These are phyloP conservation scores for Metschnikowia noctiluminum DNA, from an alignment of 805 yeast genomes.

Conservation along the genomic window DNA sequence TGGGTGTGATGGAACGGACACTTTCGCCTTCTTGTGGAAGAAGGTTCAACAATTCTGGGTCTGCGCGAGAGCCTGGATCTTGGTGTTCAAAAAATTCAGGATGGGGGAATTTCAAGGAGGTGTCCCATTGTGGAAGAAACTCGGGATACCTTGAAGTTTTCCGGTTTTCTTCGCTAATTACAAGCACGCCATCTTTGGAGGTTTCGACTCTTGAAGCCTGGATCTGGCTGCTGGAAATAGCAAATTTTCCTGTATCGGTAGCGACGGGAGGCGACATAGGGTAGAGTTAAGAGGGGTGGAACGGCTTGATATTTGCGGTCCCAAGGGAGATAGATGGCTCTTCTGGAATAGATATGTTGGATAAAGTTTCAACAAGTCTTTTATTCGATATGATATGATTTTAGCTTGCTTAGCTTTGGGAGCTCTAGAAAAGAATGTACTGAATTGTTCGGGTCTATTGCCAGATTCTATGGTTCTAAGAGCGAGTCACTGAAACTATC, in stretches of 20 bases:
- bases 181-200: conserved; percentile 28
- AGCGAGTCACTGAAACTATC: too few relatives aligned
- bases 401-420: too few relatives aligned
- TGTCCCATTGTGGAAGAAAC: conserved; percentile 32
- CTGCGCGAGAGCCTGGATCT: conserved; percentile 28
- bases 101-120: conserved; percentile 28
- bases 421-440: too few relatives aligned
- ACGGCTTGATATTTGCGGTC: too few relatives aligned
- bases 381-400: too few relatives aligned
- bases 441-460: too few relatives aligned
- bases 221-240: conserved; percentile 6
- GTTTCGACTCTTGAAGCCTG: conserved; percentile 21
- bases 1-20: conserved; percentile 27
- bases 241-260: neutral
- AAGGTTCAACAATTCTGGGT: conserved; percentile 19
- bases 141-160: conserved; percentile 22
- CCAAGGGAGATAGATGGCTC: too few relatives aligned
- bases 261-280: conserved; percentile 2
- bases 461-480: too few relatives aligned
- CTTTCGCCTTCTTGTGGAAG: conserved; percentile 15
- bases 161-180: conserved; percentile 28
- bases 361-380: too few relatives aligned
- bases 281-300: too few relatives aligned
- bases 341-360: too few relatives aligned
- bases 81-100: conserved; percentile 24